Conservation (phyloP, 768 basidiomycete genomes). For the Leccinum disarticulatum region DNA sequence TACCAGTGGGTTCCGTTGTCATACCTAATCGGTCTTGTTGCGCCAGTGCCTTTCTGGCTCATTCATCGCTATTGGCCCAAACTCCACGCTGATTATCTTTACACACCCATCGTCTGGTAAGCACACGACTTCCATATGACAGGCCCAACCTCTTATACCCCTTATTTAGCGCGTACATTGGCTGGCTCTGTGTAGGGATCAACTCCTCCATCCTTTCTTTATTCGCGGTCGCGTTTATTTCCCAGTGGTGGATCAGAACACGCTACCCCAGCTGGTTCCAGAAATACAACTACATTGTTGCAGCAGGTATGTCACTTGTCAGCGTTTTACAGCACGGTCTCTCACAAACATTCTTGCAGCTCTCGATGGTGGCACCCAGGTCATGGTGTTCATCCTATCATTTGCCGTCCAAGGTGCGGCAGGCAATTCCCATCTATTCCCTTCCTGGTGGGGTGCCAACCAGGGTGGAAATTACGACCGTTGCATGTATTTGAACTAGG, state of each 20-base stretch:
- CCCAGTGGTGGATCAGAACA: constrained; percentile 40
- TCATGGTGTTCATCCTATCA: constrained; percentile 57
- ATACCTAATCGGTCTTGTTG: constrained; percentile 33
- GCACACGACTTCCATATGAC: constrained; percentile 3
- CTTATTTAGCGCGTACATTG: constrained; percentile 17
- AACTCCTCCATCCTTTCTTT: constrained; percentile 25
- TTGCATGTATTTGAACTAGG: constrained; percentile 20
- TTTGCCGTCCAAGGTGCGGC: constrained; percentile 52
- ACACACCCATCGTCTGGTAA: constrained; percentile 32
- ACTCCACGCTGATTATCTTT: constrained; percentile 27
- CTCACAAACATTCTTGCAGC: constrained; percentile 12
- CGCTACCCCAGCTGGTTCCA: constrained; percentile 38
- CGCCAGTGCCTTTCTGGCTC: constrained; percentile 44
- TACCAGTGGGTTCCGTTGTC: constrained; percentile 43
- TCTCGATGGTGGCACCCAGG: constrained; percentile 44
- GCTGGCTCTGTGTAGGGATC: constrained; percentile 26
- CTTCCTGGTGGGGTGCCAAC: constrained; percentile 60
- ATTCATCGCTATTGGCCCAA: constrained; percentile 37
- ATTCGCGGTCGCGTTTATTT: constrained; percentile 30
- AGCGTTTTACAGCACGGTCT: no score
- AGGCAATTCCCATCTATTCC: constrained; percentile 49
- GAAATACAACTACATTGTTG: constrained; percentile 37
- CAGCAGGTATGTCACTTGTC: constrained; percentile 39
- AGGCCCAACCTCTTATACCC: background rate
- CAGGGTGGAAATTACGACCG: constrained; percentile 43